A percentile compares a stretch with the other conserved stretches of the same genome.
Conservation (phyloP, 768 basidiomycete genomes). For the Lentinula sp. region DNA sequence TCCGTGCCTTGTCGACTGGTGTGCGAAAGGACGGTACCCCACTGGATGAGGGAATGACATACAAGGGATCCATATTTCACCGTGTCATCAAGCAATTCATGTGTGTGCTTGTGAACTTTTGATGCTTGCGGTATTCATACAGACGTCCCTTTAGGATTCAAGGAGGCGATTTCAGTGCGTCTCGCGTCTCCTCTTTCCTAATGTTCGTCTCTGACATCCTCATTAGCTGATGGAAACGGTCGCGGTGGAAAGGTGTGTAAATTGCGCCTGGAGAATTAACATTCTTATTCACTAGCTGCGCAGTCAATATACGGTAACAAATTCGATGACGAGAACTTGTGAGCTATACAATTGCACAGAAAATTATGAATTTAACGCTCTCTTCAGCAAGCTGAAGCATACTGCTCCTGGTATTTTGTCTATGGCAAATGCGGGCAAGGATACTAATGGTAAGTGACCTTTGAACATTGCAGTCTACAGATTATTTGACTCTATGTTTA, state of each 20-base stretch:
- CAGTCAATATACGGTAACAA: constrained; percentile 87
- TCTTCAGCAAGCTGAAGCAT: constrained; percentile 86
- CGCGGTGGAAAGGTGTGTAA: constrained; percentile 77
- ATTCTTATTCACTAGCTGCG: neutral
- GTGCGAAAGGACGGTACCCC: constrained; percentile 65
- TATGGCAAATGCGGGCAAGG: constrained; percentile 92
- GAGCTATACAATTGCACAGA: constrained; percentile 16
- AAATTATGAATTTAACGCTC: neutral
- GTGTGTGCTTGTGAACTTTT: constrained; percentile 30
- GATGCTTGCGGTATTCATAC: neutral
- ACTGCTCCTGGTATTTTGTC: constrained; percentile 82
- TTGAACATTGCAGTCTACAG: neutral
- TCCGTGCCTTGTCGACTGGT: constrained; percentile 88
- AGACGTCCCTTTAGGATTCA: constrained; percentile 66
- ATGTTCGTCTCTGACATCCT: neutral
- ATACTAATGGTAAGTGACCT: constrained; percentile 73
- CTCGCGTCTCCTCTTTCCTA: neutral
- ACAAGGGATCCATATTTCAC: constrained; percentile 96
- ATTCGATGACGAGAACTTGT: constrained; percentile 98
- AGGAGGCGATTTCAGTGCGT: constrained; percentile 95
- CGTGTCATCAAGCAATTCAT: constrained; percentile 94
- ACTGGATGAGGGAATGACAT: constrained; percentile 70
- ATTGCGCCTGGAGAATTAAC: constrained; percentile 6
- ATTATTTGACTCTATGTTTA: constrained; percentile 16
- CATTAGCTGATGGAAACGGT: constrained; percentile 72